Conservation (phyloP, 2,329 filamentous ascomycete genomes). For the Huntiella bhutanensis region DNA sequence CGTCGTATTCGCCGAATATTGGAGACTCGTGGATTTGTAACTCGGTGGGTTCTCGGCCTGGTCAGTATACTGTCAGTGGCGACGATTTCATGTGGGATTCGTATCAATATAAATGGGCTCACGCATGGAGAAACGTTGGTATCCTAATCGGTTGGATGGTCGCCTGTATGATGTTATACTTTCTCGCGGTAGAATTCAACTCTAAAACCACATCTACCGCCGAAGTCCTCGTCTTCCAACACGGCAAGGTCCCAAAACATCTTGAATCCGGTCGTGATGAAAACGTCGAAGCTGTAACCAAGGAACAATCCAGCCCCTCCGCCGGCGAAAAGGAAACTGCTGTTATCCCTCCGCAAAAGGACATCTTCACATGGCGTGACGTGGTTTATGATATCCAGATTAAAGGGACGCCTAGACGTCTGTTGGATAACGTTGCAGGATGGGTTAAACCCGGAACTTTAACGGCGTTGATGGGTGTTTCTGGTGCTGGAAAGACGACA, state of each 20-base stretch:
- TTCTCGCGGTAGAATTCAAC: conserved; percentile 45
- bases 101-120: conserved; percentile 36
- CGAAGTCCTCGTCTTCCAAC: conserved; percentile 49
- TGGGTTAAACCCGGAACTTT: conserved; percentile 88
- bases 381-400: conserved; percentile 56
- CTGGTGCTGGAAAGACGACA: conserved; percentile 86
- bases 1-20: conserved; percentile 24
- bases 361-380: conserved; percentile 61
- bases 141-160: conserved; percentile 46
- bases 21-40: conserved; percentile 33
- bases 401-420: conserved; percentile 53
- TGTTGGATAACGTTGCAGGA: conserved; percentile 72
- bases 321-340: not conserved
- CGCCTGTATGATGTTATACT: conserved; percentile 44
- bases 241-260: conserved; percentile 30
- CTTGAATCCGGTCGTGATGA: conserved; percentile 18
- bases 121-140: conserved; percentile 51
- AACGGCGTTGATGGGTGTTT: conserved; percentile 80
- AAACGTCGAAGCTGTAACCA: conserved; percentile 14
- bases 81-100: conserved; percentile 38
- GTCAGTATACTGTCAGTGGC: conserved; percentile 35
- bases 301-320: not conserved
- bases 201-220: conserved; percentile 42
- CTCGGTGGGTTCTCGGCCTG: conserved; percentile 34
- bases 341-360: conserved; percentile 25